Percentiles rank a stretch among this genome's conserved stretches.
phyloP scores from a whole-genome alignment of 768 basidiomycete species.

The Jaapia argillacea region DNA sequence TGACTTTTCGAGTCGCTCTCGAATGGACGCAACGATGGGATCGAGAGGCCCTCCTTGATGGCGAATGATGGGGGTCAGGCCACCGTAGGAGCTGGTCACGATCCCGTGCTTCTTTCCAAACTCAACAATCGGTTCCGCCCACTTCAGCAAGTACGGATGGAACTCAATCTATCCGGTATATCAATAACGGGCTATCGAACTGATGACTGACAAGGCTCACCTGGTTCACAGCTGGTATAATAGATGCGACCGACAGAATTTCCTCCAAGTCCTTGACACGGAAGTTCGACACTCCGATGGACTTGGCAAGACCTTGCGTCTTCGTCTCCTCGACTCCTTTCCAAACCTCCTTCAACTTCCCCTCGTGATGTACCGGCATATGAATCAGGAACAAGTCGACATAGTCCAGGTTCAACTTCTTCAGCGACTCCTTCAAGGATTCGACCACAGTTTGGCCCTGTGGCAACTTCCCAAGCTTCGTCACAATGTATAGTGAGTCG shows the following conservation, averaged over 20 bases:
- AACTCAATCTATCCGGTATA: slow-evolving; percentile 22
- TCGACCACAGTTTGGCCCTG: slow-evolving; percentile 25
- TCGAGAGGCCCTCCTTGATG: slow-evolving; percentile 7
- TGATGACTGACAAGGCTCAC: slow-evolving; percentile 6
- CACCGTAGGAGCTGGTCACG: slow-evolving; percentile 15
- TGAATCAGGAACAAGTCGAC: slow-evolving; percentile 65
- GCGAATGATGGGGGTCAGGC: slow-evolving; percentile 14
- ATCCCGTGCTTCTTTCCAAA: slow-evolving; percentile 16
- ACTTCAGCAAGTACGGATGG: slow-evolving; percentile 23
- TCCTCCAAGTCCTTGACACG: slow-evolving; percentile 20
- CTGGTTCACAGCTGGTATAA: slow-evolving; percentile 27
- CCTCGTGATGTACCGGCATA: slow-evolving; percentile 25
- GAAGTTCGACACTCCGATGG: slow-evolving; percentile 29
- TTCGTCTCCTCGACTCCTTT: slow-evolving; percentile 49
- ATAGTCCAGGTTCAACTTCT: slow-evolving; percentile 31
- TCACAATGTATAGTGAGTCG: slow-evolving; percentile 31
- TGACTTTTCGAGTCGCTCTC: background rate
- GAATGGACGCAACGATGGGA: slow-evolving; percentile 8
- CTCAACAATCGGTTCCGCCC: slow-evolving; percentile 15
- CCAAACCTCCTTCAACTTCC: slow-evolving; percentile 45
- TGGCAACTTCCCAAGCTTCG: slow-evolving; percentile 23
- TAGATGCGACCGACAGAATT: slow-evolving; percentile 20
- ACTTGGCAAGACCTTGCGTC: slow-evolving; percentile 27
- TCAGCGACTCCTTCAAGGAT: slow-evolving; percentile 27
- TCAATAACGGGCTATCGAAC: background rate